phyloP scores from a whole-genome alignment of 83 land plant species.

The Thuja plicata region DNA sequence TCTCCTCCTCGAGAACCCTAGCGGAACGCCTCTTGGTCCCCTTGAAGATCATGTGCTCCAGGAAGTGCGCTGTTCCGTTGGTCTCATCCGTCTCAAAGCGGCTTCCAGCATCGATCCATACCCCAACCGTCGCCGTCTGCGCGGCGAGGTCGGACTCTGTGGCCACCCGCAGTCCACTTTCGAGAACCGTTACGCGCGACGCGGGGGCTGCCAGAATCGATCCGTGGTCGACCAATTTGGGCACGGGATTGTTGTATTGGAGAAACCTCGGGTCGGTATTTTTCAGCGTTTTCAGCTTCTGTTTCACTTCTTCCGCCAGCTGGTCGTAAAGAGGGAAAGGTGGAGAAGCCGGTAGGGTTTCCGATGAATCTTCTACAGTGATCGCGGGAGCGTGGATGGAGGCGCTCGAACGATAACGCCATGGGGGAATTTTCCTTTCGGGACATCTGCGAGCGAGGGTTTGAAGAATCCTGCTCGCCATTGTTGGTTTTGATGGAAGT shows the following conservation, averaged over 20 bases:
- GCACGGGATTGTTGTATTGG: constrained; percentile 61
- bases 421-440: not conserved
- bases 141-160: constrained; percentile 78
- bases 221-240: constrained; percentile 52
- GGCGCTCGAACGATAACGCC: not conserved
- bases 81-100: constrained; percentile 84
- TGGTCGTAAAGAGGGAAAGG: not conserved
- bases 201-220: constrained; percentile 64
- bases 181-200: constrained; percentile 78
- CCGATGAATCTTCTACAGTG: not conserved
- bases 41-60: constrained; percentile 99
- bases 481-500: not conserved
- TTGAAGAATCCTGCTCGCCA: constrained; percentile 15
- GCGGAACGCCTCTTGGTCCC: constrained; percentile 70
- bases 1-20: constrained; percentile 83
- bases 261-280: constrained; percentile 62
- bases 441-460: constrained; percentile 11
- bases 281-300: not conserved
- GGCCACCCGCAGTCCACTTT: constrained; percentile 90
- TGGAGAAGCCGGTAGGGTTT: not conserved
- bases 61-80: constrained; percentile 93
- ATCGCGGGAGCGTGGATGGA: not conserved
- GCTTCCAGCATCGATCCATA: constrained; percentile 98
- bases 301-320: not conserved
- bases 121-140: constrained; percentile 88